phyloP scores from a whole-genome alignment of 192 early-diverging fungal genomes.

The Dimargaris verticillata region DNA sequence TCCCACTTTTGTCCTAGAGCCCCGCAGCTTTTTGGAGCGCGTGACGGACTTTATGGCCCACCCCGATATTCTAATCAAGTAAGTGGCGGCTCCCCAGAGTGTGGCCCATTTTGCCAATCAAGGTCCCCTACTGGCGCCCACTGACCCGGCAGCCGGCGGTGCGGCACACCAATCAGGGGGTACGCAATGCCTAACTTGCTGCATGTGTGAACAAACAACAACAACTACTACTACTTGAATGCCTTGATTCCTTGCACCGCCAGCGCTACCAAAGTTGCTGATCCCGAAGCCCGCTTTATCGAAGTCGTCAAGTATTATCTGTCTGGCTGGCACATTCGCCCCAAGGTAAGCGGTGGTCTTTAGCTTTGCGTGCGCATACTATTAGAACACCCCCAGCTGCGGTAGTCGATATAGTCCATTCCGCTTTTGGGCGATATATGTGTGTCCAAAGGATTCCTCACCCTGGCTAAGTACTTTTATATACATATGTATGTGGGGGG shows the following conservation, averaged over 20 bases:
- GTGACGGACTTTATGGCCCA: slow-evolving; percentile 94
- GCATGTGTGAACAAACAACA: no score
- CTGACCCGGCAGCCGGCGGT: no score
- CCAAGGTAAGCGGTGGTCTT: slow-evolving; percentile 40
- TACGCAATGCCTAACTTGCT: no score
- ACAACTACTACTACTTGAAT: no score
- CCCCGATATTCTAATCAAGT: slow-evolving; percentile 63
- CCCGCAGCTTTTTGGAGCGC: slow-evolving; percentile 81
- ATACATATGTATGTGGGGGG: no score
- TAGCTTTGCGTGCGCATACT: neutral
- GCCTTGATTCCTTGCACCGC: neutral
- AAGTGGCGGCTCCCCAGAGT: slow-evolving; percentile 13
- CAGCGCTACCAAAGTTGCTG: slow-evolving; percentile 48
- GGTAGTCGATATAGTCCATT: no score
- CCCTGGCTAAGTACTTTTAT: no score
- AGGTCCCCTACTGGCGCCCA: no score
- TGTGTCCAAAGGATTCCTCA: no score
- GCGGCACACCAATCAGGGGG: no score
- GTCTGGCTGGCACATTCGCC: slow-evolving; percentile 84
- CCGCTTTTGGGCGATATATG: no score
- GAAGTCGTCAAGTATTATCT: slow-evolving; percentile 72
- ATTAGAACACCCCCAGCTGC: slow-evolving; percentile 3
- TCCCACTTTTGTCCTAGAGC: slow-evolving; percentile 89
- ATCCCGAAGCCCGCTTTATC: slow-evolving; percentile 63
- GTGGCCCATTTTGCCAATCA: no score